Base-by-base conservation (phyloP, 139 green algal species). In the Chloropicon primus region DNA sequence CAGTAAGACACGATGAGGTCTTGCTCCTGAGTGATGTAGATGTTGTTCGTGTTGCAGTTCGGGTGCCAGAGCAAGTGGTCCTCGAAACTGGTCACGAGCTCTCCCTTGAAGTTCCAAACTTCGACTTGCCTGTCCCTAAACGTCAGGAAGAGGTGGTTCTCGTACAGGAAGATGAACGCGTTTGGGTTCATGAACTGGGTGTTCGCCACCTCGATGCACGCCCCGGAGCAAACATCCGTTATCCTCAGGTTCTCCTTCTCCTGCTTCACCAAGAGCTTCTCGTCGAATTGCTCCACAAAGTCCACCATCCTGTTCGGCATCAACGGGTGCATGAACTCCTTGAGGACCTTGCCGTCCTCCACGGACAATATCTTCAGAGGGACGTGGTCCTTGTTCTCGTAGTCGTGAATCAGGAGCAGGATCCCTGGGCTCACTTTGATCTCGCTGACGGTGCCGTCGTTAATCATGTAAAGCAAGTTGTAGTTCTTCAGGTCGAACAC, bases 111-210 rank as follows among this genome's bases (percentile, higher is more conserved):
- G 80, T 87, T 88, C 84, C 84, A 88, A 25, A 88, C 82, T 25
- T 71, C 73, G 2, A 88, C 83, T 22, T 75, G 79, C 54, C 83
- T 84, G 53, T 87, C 81, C 21, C 75, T 77, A 71, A 88, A 87
- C 25, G 83, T 87, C 54, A 88, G 80, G 54, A 88, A 88, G n/a
- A 86, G 77, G 71, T 86, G 76, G 78, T 86, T 86, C 80, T 88
- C 84, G 78, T 86, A 88, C 75, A 88, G 78, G 73, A 88, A 88
- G 71, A 88, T 88, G 83, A 88, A 88, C 1, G 84, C 84, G 0
- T 82, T 78, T 22, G 84, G 84, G 27, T 82, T 86, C 75, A 81
- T 84, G 54, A 87, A 87, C 54, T 85, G 73, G 2, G 84, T 80
- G 26, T 27, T 24, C 73, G 72, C 71, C 75, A 85, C 81, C 62